Evolutionary conservation across 208 protist species (phyloP).

Genomic region (Leptomonas seymouri): DNA sequence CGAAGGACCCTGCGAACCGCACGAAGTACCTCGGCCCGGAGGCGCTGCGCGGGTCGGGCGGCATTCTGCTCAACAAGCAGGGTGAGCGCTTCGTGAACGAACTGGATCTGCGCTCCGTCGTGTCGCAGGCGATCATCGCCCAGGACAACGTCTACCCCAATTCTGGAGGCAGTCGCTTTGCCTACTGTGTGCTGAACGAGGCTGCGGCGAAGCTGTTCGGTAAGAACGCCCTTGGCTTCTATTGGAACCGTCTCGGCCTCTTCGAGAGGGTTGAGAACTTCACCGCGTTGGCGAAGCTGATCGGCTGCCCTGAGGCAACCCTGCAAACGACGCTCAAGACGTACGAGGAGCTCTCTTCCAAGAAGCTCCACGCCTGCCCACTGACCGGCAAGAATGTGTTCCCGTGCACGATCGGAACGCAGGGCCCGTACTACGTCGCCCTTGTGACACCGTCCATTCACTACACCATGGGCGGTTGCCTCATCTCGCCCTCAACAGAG

Average conservation of each 20-base stretch:
- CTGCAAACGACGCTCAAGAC: conserved; percentile 52
- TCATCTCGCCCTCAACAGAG: conserved; percentile 84
- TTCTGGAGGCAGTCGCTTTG: conserved; percentile 63
- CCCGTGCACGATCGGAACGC: conserved; percentile 59
- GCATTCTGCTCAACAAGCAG: conserved; percentile 92
- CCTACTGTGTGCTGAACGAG: conserved; percentile 89
- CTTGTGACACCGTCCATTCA: conserved; percentile 95
- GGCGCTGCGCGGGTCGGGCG: conserved; percentile 94
- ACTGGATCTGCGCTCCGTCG: conserved; percentile 93
- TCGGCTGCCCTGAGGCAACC: conserved; percentile 52
- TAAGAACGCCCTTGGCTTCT: conserved; percentile 77
- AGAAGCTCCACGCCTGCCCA: conserved; percentile 38
- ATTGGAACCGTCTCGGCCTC: conserved; percentile 81
- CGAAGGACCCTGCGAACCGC: conserved; percentile 78
- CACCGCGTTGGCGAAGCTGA: conserved; percentile 66
- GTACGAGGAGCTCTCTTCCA: conserved; percentile 59
- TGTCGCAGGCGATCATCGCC: conserved; percentile 90
- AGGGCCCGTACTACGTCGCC: conserved; percentile 83
- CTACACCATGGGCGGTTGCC: conserved; percentile 97
- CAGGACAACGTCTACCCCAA: conserved; percentile 70
- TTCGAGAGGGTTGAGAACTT: conserved; percentile 58
- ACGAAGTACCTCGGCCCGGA: conserved; percentile 96
- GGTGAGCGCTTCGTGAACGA: conserved; percentile 96
- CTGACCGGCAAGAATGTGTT: conserved; percentile 86
- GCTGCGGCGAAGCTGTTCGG: conserved; percentile 78